Base-by-base conservation (phyloP, 768 basidiomycete species). In the Suillus brevipes region DNA sequence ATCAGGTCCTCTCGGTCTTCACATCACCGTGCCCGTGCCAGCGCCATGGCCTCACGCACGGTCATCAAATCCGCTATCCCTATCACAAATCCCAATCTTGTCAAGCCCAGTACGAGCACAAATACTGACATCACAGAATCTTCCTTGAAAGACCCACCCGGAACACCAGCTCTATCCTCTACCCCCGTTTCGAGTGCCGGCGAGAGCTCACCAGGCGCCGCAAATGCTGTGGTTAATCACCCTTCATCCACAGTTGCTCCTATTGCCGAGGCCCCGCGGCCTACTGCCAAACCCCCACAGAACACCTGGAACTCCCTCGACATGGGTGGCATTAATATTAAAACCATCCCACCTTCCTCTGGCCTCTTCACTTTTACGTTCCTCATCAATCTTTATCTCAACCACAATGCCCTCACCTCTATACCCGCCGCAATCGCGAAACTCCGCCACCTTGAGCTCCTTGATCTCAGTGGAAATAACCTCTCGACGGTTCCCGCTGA, bases 21-120 rank as follows among this genome's bases (percentile, higher is more conserved):
- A 0, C 95, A 98, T 75, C 95, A 97, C 73, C 89, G 97, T 62
- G 97, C 97, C 14, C 86, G 96, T 57, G 91, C 94, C n/a, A 96
- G 91, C 66, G 95, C 95, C 59, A 90, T 98, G 85, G 93, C 95
- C 42, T 91, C 93, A 23, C 87, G 97, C 56, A 91, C 90, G 18
- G 85, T 91, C 65, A 82, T 92, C 49, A 96, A 94, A 78, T 86
- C 92, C 37, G 92, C 94, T 47, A 92, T 97, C 66, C 87, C 93
- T 53, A 98, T 97, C 76, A 90, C 92, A 64, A 94, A 98, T 76
- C 95, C 96, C 23, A 96, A 94, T 69, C 80, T 82, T 61, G 78
- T 86, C 72, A 87, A 86, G 72, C 83, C 84, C 36, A 64, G 49
- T 62, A 34, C 72, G 79, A 60, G 20, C 34, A 20, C 63, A 8